Percentiles rank a stretch among this genome's conserved stretches.
These are phyloP conservation scores for Epichloe baconii DNA, from an alignment of 2,329 filamentous ascomycete species.

Conservation along the genomic window DNA sequence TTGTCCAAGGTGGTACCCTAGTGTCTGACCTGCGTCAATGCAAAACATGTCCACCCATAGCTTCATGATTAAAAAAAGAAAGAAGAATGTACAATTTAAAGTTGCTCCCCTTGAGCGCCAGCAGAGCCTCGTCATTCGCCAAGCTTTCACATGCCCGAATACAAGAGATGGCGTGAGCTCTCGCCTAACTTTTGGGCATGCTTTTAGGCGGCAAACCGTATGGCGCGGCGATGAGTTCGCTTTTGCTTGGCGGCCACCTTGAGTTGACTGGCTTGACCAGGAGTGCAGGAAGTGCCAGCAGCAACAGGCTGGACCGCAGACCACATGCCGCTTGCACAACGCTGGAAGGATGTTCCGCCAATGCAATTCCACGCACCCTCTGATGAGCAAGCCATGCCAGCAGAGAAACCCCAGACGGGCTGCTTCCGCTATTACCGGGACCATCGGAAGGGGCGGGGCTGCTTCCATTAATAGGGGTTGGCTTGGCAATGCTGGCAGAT, in stretches of 20 bases:
- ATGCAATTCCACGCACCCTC: slow-evolving; percentile 44
- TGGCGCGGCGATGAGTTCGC: slow-evolving; percentile 15
- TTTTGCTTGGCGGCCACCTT: slow-evolving; percentile 16
- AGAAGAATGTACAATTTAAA: neutral
- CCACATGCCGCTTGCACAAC: slow-evolving; percentile 40
- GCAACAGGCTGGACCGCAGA: slow-evolving; percentile 29
- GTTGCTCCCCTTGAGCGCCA: neutral
- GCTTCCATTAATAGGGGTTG: slow-evolving; percentile 9
- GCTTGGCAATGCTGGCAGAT: slow-evolving; percentile 6
- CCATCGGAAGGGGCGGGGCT: slow-evolving; percentile 6
- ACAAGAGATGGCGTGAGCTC: no score
- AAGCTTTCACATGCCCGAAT: neutral
- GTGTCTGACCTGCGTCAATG: neutral
- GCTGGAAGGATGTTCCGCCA: slow-evolving; percentile 36
- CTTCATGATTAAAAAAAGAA: neutral
- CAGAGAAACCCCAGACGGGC: slow-evolving; percentile 19
- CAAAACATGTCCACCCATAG: neutral
- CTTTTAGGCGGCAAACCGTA: slow-evolving; percentile 10
- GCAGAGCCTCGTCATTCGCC: neutral
- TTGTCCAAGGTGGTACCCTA: no score
- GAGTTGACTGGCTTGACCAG: slow-evolving; percentile 21
- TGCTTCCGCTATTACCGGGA: slow-evolving; percentile 10
- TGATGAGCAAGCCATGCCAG: slow-evolving; percentile 30
- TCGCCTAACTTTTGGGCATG: neutral
- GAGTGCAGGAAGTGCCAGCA: slow-evolving; percentile 29